These are phyloP conservation scores for Microbotryum silenes-acaulis DNA, from an alignment of 1,284 basidiomycete genomes.

Conservation along the genomic window DNA sequence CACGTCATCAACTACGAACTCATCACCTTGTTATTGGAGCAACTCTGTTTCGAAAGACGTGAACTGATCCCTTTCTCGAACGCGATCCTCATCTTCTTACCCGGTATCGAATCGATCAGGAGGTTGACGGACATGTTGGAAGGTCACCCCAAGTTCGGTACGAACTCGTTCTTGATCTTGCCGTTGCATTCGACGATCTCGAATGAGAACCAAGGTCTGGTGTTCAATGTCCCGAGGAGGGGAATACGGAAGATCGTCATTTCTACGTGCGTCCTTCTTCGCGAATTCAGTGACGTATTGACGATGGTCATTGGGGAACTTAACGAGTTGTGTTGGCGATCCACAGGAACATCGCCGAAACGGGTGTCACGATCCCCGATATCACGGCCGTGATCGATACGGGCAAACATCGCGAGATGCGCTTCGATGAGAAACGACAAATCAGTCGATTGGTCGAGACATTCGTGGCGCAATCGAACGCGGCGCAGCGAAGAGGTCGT, in stretches of 20 bases:
- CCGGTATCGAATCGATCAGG: conserved; percentile 76
- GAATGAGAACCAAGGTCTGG: conserved; percentile 79
- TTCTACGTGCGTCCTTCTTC: conserved; percentile 35
- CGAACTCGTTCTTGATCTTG: conserved; percentile 64
- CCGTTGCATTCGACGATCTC: conserved; percentile 87
- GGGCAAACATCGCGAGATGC: conserved; percentile 82
- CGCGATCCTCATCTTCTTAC: conserved; percentile 88
- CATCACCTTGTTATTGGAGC: conserved; percentile 66
- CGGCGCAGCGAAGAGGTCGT: conserved; percentile 80
- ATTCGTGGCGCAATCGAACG: conserved; percentile 88
- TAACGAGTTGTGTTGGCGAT: background rate
- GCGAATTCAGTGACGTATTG: background rate
- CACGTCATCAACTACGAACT: conserved; percentile 83
- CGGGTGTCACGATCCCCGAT: conserved; percentile 95
- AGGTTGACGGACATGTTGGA: conserved; percentile 72
- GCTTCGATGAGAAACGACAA: conserved; percentile 96
- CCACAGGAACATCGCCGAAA: conserved; percentile 62
- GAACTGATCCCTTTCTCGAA: conserved; percentile 57
- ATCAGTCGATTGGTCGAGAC: conserved; percentile 88
- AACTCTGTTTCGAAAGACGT: conserved; percentile 66
- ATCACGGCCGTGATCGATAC: conserved; percentile 96
- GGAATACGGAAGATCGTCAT: conserved; percentile 45
- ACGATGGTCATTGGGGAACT: background rate
- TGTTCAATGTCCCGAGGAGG: conserved; percentile 68
- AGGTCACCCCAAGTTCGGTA: conserved; percentile 69